Evolutionary conservation across 1,139 yeast genomes (phyloP).

Genomic region (Magnusiomyces tetraspermus): DNA sequence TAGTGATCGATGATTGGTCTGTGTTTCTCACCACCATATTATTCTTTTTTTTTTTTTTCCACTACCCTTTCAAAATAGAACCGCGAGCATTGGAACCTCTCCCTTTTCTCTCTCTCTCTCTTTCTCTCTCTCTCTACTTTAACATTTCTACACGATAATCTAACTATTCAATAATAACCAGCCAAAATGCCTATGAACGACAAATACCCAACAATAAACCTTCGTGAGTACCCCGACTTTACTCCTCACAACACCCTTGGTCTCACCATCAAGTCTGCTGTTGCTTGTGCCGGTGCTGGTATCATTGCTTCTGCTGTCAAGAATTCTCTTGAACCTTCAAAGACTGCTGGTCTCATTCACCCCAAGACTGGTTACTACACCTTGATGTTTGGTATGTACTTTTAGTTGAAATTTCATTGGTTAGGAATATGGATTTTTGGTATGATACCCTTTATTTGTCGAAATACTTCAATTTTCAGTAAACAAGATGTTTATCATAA

Average conservation of each 20-base stretch:
- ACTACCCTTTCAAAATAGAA: neutral
- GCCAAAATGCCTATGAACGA: constrained; percentile 12
- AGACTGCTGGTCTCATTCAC: constrained; percentile 17
- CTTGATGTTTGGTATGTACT: constrained; percentile 16
- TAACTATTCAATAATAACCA: neutral
- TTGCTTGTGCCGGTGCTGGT: constrained; percentile 36
- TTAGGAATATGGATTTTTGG: neutral
- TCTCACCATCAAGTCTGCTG: constrained; percentile 35
- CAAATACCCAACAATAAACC: constrained; percentile 11
- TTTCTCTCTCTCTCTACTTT: neutral
- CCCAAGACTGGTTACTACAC: constrained; percentile 17
- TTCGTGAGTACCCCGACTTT: constrained; percentile 16
- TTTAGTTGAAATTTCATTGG: neutral
- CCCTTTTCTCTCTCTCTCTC: no score
- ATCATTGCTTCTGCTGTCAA: constrained; percentile 34
- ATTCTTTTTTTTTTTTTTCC: neutral
- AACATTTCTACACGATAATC: neutral
- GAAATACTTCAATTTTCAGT: no score
- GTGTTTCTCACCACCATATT: neutral
- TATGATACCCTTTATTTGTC: neutral
- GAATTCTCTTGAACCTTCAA: constrained; percentile 30
- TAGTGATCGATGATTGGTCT: neutral
- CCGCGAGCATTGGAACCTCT: no score
- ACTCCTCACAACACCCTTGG: constrained; percentile 39
- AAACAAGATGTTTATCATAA: no score